A percentile compares a stretch with the other conserved stretches of the same genome.
Conservation (phyloP, 306 rosid species). For the Trichosanthes cucumerina region DNA sequence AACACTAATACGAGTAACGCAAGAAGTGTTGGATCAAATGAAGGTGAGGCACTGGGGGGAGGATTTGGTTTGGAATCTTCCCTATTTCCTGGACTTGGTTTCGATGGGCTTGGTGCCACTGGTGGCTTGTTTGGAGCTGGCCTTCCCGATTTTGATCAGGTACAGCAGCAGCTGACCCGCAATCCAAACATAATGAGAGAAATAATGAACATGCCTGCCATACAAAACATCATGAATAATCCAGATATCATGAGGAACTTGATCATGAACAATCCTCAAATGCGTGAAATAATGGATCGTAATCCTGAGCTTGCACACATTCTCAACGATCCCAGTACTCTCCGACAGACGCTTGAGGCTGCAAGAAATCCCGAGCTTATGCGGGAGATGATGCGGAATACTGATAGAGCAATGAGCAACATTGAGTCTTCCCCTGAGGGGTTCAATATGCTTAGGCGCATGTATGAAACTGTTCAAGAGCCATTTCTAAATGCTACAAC, state of each 20-base stretch:
- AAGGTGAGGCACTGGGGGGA: constrained; percentile 48
- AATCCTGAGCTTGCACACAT: constrained; percentile 78
- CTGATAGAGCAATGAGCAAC: constrained; percentile 90
- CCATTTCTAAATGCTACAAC: constrained; percentile 84
- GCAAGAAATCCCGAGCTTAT: constrained; percentile 87
- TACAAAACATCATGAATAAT: constrained; percentile 61
- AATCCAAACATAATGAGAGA: constrained; percentile 67
- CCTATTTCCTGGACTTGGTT: constrained; percentile 52
- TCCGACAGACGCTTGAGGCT: constrained; percentile 80
- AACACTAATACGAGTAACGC: constrained; percentile 36
- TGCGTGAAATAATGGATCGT: constrained; percentile 76
- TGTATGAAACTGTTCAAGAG: constrained; percentile 91
- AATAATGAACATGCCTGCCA: constrained; percentile 64
- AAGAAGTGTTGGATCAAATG: constrained; percentile 40
- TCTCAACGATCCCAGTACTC: constrained; percentile 78
- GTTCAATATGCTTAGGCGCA: constrained; percentile 87
- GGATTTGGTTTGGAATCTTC: constrained; percentile 51
- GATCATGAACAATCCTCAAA: constrained; percentile 78
- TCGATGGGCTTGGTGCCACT: constrained; percentile 40
- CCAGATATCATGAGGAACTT: constrained; percentile 63
- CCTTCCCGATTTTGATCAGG: constrained; percentile 58
- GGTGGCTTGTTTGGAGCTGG: constrained; percentile 59
- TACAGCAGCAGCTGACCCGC: constrained; percentile 61
- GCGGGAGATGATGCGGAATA: constrained; percentile 96
- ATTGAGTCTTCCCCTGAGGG: constrained; percentile 89